These are phyloP conservation scores for Orbilia javanica DNA, from an alignment of 2,329 filamentous ascomycete species.

Conservation along the genomic window DNA sequence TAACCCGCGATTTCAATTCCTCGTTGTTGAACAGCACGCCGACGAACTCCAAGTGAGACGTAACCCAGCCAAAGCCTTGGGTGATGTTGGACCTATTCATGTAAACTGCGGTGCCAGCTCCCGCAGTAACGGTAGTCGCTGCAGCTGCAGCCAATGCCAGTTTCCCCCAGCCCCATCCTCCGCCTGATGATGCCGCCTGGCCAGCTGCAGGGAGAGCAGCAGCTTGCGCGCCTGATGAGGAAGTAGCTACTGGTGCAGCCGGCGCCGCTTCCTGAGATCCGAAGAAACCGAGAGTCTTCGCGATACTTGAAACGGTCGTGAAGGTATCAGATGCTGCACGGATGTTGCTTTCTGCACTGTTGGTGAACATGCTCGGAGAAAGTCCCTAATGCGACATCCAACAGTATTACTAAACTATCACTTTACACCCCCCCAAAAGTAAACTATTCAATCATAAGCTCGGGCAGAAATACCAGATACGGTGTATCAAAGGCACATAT, in stretches of 20 bases:
- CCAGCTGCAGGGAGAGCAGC: slow-evolving; percentile 65
- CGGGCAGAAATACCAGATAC: slow-evolving; percentile 76
- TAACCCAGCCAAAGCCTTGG: slow-evolving; percentile 82
- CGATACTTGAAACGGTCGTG: slow-evolving; percentile 72
- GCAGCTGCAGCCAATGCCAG: slow-evolving; percentile 88
- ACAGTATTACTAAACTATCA: slow-evolving; percentile 25
- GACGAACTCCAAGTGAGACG: slow-evolving; percentile 92
- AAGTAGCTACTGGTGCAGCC: slow-evolving; percentile 63
- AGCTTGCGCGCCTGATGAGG: slow-evolving; percentile 66
- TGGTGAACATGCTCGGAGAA: slow-evolving; percentile 83
- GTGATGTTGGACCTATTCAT: slow-evolving; percentile 83
- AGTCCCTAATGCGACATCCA: slow-evolving; percentile 56
- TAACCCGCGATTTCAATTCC: slow-evolving; percentile 80
- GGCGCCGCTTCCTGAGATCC: slow-evolving; percentile 60
- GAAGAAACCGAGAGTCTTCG: slow-evolving; percentile 61
- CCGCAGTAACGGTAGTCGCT: slow-evolving; percentile 81
- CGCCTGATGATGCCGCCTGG: slow-evolving; percentile 64
- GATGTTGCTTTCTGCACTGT: slow-evolving; percentile 88
- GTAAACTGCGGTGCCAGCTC: slow-evolving; percentile 86
- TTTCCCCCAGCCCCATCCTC: slow-evolving; percentile 80
- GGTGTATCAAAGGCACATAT: slow-evolving; percentile 95
- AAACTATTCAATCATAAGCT: neutral
- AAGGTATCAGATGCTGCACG: slow-evolving; percentile 79
- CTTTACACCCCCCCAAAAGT: neutral
- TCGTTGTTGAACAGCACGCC: slow-evolving; percentile 87